A percentile compares a stretch with the other conserved stretches of the same genome.
Conservation (phyloP, 2,329 filamentous ascomycete genomes). For the Fusarium sublunatum region DNA sequence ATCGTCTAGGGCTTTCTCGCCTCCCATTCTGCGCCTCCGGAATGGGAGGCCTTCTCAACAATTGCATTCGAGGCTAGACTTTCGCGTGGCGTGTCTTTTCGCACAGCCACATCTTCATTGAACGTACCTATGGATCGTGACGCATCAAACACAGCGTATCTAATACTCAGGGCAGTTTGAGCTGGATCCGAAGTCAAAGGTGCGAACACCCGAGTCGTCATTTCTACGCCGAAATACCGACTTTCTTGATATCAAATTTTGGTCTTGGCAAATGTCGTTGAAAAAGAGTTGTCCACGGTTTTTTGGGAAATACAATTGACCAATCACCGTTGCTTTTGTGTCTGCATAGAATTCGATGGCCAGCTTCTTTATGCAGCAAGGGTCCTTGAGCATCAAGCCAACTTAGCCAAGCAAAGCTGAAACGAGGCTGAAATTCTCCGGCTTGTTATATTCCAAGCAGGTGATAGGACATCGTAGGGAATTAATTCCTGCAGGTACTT, state of each 20-base stretch:
- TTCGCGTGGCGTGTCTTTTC: constrained; percentile 5
- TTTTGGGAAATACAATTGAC: constrained; percentile 21
- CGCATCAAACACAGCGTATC: neutral
- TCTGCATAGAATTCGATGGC: constrained; percentile 16
- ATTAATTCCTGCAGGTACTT: neutral
- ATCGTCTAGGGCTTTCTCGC: neutral
- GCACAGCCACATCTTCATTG: constrained; percentile 9
- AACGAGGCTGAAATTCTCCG: constrained; percentile 8
- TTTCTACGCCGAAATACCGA: neutral
- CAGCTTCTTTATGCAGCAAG: constrained; percentile 29
- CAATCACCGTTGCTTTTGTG: constrained; percentile 21
- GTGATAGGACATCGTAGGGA: neutral
- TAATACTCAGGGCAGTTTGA: neutral
- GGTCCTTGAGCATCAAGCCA: constrained; percentile 20
- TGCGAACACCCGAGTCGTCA: too few relatives aligned
- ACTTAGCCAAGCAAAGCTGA: constrained; percentile 7
- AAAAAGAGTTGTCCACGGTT: constrained; percentile 32
- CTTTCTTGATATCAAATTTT: neutral
- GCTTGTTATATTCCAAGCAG: neutral
- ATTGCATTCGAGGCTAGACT: neutral
- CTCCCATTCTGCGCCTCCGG: too few relatives aligned
- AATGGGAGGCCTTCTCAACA: constrained; percentile 19
- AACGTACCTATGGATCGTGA: neutral
- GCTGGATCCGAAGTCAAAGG: neutral
- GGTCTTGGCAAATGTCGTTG: constrained; percentile 16